phyloP scores from a whole-genome alignment of 352 stramenopile species.

The Elongisporangium prolatum region DNA sequence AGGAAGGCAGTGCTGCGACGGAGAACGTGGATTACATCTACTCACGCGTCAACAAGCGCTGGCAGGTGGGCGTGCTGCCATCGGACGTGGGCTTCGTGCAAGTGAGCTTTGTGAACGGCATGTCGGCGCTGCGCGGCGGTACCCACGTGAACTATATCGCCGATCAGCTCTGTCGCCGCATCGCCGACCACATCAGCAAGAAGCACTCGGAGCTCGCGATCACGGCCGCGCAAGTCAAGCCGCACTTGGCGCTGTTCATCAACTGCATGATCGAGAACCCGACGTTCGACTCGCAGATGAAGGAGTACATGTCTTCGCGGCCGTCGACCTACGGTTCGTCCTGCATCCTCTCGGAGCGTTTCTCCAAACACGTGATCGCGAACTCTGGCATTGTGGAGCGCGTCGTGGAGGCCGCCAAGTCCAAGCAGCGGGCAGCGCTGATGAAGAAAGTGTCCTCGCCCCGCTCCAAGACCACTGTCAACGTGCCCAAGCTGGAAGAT shows the following conservation, averaged over 20 bases:
- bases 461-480: constrained; percentile 67
- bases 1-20: constrained; percentile 55
- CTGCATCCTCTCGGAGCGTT: constrained; percentile 91
- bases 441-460: constrained; percentile 85
- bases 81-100: constrained; percentile 93
- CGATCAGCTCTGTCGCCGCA: constrained; percentile 77
- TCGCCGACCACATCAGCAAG: constrained; percentile 95
- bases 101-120: constrained; percentile 99
- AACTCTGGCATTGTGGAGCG: constrained; percentile 95
- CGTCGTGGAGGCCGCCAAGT: constrained; percentile 90
- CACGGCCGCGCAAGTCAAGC: constrained; percentile 95
- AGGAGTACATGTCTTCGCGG: constrained; percentile 97
- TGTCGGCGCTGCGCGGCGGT: constrained; percentile 96
- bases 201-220: constrained; percentile 93
- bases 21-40: constrained; percentile 86
- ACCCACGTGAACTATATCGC: constrained; percentile 92
- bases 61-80: constrained; percentile 92
- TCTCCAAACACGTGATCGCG: constrained; percentile 93
- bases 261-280: constrained; percentile 99
- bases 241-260: constrained; percentile 97
- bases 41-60: constrained; percentile 92
- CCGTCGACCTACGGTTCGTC: constrained; percentile 84
- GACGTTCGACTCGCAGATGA: constrained; percentile 99
- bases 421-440: constrained; percentile 92
- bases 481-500: constrained; percentile 99